Evolutionary conservation across 2,329 filamentous ascomycete genomes (phyloP), one percentile per base, ranked within the genome.

Genomic region (Claviceps humidiphila): DNA sequence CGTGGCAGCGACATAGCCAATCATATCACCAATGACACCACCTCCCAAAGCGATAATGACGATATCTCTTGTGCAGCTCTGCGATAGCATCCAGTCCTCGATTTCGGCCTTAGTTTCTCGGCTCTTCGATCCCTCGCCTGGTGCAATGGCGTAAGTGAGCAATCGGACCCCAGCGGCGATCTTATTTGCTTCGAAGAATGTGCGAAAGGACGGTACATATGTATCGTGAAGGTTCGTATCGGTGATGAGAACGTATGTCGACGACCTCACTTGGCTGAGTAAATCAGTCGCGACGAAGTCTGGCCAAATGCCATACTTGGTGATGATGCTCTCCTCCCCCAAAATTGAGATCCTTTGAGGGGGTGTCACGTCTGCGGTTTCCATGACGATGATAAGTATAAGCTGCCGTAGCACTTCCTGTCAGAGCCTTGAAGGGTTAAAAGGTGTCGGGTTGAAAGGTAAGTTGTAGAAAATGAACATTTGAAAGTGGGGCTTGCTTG

Each of bases 21-120:
- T 90, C 85, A 98, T 86, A 68, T 98, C 93, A 37, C 93, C 93
- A 68, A 98, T 96, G 55, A 98, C 93, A 53, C 93, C 93, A 58
- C 93, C 93, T 37, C 93, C 93, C 9, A 98, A 78, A 24, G 93
- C 93, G 65, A 98, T 87, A 54, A 98, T 84, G 57, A 98, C 87
- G 0, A 89, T 95, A 68, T 98, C 93, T 59, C 93, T 79, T 26
- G 90, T 95, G 72, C 93, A 98, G 84, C 85, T 83, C 61, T 95
- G 82, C 59, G 82, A 80, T 54, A 97, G 76, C 80, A 98, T 85
- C 93, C 93, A 98, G 69, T 98, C 93, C 68, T 98, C 93, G 51
- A 98, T 90, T 61, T 91, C 86, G 46, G 86, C 90, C 70, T 97
- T 97, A 50, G 90, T 96, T 66, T 89, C 84, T 57, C 93, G 81